Conservation (phyloP, 2,329 filamentous ascomycete species). For the Zopfia rhizophila region DNA sequence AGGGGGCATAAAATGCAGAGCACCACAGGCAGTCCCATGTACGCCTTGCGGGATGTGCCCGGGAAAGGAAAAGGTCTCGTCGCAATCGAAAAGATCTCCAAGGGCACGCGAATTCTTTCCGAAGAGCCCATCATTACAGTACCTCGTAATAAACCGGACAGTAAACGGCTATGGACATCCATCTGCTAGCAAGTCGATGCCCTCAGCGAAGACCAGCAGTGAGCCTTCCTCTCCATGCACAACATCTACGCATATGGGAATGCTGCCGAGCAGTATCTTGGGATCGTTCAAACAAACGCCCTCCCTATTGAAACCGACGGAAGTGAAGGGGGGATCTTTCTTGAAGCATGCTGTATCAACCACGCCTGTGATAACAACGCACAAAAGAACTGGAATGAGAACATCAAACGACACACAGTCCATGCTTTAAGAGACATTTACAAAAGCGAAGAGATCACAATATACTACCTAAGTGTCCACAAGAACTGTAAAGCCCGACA, state of each 20-base stretch:
- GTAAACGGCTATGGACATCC: constrained; percentile 22
- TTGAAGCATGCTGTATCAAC: constrained; percentile 49
- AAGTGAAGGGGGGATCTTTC: constrained; percentile 45
- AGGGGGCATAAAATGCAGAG: too few relatives aligned
- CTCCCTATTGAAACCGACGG: constrained; percentile 39
- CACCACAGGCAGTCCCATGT: constrained; percentile 17
- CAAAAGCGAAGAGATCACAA: constrained; percentile 50
- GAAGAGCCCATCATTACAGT: constrained; percentile 53
- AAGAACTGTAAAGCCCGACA: constrained; percentile 35
- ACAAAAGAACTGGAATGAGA: constrained; percentile 48
- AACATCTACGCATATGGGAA: constrained; percentile 36
- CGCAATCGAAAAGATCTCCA: constrained; percentile 48
- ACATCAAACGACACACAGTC: constrained; percentile 40
- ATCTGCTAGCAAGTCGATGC: constrained; percentile 31
- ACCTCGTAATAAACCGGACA: constrained; percentile 25
- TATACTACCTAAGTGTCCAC: constrained; percentile 41
- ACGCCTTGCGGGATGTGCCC: constrained; percentile 23
- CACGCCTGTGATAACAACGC: constrained; percentile 52
- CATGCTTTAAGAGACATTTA: constrained; percentile 49
- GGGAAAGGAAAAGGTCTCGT: constrained; percentile 56
- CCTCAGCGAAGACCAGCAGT: constrained; percentile 33
- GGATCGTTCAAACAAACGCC: constrained; percentile 46
- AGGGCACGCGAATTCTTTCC: constrained; percentile 53
- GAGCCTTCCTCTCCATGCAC: constrained; percentile 41
- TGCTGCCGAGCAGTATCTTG: constrained; percentile 34